A percentile compares a stretch with the other conserved stretches of the same genome.
Conservation (phyloP, 805 yeast species). For the Ogataea corticis region DNA sequence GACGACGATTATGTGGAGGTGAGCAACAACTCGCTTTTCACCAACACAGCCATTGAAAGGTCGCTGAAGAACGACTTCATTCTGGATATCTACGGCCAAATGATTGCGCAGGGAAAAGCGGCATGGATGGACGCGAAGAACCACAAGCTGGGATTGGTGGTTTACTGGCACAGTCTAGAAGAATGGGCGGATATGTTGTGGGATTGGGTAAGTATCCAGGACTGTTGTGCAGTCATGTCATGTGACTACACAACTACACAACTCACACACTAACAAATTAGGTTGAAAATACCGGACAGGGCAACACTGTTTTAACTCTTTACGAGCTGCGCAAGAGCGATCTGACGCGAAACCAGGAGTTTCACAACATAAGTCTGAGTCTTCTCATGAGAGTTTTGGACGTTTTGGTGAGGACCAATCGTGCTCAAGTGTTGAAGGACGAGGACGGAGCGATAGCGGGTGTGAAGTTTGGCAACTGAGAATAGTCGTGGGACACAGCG, state of each 20-base stretch:
- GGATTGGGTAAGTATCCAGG: conserved; percentile 57
- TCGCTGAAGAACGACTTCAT: conserved; percentile 54
- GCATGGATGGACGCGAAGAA: conserved; percentile 50
- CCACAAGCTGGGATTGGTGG: conserved; percentile 47
- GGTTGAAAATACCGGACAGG: conserved; percentile 74
- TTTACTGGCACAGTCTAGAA: conserved; percentile 70
- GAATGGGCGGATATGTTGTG: conserved; percentile 64
- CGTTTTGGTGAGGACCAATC: conserved; percentile 61
- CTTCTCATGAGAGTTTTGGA: conserved; percentile 57
- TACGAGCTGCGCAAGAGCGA: conserved; percentile 78
- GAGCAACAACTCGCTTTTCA: conserved; percentile 40
- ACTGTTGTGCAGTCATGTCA: no score
- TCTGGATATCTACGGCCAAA: conserved; percentile 52
- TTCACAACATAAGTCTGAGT: conserved; percentile 59
- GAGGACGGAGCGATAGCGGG: conserved; percentile 60
- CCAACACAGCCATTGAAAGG: conserved; percentile 52
- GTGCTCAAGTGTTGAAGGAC: conserved; percentile 72
- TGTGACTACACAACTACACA: neutral
- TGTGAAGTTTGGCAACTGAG: conserved; percentile 49
- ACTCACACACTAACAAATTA: conserved; percentile 23
- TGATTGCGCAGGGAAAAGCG: conserved; percentile 59
- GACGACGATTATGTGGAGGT: conserved; percentile 17
- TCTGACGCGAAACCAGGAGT: conserved; percentile 52
- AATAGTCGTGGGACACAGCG: no score
- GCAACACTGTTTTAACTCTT: conserved; percentile 72